Evolutionary conservation across 495 filamentous ascomycete genomes (phyloP).

Genomic region (Neurospora sp.): DNA sequence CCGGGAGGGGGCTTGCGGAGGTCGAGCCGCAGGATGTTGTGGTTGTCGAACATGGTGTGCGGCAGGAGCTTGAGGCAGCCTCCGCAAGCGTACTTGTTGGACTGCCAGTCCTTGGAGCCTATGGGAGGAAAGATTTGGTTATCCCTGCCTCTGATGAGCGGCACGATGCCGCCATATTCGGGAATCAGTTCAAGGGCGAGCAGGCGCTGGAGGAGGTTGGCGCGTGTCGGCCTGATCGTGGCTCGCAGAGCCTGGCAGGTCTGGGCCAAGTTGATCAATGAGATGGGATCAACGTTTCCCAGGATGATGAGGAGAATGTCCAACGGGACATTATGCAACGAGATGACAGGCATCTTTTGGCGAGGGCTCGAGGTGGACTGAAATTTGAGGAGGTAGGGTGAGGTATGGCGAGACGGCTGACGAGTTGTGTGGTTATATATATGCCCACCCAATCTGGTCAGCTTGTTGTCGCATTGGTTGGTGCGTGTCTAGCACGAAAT

Average conservation of each 20-base stretch:
- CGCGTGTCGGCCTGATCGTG: neutral
- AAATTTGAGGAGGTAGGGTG: too few species aligned
- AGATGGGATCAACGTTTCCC: conserved; percentile 6
- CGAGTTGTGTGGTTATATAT: neutral
- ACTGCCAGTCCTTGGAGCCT: conserved; percentile 3
- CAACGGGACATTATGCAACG: neutral
- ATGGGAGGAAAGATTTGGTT: conserved; percentile 3
- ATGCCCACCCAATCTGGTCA: neutral
- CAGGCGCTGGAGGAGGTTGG: conserved; percentile 11
- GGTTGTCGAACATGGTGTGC: conserved; percentile 17
- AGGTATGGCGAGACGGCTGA: too few species aligned
- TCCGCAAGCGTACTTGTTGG: conserved; percentile 16
- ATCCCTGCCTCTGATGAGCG: conserved; percentile 2
- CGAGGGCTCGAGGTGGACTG: too few species aligned
- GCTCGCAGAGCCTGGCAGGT: neutral
- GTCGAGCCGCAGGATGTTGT: conserved; percentile 7
- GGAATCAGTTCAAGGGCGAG: conserved; percentile 18
- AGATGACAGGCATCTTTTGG: neutral
- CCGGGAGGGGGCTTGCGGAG: conserved; percentile 12
- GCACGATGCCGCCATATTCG: conserved; percentile 15
- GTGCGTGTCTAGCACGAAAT: too few species aligned
- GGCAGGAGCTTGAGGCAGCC: conserved; percentile 14
- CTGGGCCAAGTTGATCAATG: conserved; percentile 10
- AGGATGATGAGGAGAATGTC: conserved; percentile 4
- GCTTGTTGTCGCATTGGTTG: too few species aligned